These are phyloP conservation scores for Elymus sibiricus DNA, from an alignment of 176 grass and related monocot genomes.

Conservation along the genomic window DNA sequence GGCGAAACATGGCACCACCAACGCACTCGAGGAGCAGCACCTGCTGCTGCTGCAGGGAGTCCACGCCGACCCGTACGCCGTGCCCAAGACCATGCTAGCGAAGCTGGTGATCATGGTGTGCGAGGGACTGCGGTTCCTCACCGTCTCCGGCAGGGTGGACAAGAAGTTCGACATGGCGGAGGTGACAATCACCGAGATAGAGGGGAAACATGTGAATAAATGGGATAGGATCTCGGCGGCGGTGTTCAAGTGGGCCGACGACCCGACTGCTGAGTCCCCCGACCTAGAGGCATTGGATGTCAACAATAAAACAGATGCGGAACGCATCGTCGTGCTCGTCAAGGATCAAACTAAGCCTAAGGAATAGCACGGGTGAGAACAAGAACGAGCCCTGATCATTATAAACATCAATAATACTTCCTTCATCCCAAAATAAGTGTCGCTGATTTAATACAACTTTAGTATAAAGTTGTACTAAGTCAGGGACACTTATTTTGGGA, in stretches of 20 bases:
- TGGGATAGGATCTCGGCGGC: constrained; percentile 6
- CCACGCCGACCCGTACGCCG: background rate
- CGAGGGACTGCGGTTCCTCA: background rate
- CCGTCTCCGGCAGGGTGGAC: background rate
- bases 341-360: background rate
- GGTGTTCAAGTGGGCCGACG: background rate
- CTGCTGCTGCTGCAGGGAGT: too few relatives aligned
- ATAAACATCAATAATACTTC: too few relatives aligned
- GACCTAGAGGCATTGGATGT: background rate
- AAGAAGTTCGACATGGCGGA: background rate
- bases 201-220: constrained; percentile 16
- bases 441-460: too few relatives aligned
- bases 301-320: background rate
- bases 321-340: background rate
- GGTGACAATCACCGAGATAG: background rate
- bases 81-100: background rate
- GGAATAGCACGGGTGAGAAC: too few relatives aligned
- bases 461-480: too few relatives aligned
- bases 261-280: background rate
- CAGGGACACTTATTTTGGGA: too few relatives aligned
- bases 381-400: too few relatives aligned
- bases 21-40: too few relatives aligned
- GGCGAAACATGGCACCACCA: background rate
- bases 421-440: too few relatives aligned
- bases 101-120: constrained; percentile 14